phyloP scores from a whole-genome alignment of 2,329 filamentous ascomycete genomes.

The Geosmithia putterillii region DNA sequence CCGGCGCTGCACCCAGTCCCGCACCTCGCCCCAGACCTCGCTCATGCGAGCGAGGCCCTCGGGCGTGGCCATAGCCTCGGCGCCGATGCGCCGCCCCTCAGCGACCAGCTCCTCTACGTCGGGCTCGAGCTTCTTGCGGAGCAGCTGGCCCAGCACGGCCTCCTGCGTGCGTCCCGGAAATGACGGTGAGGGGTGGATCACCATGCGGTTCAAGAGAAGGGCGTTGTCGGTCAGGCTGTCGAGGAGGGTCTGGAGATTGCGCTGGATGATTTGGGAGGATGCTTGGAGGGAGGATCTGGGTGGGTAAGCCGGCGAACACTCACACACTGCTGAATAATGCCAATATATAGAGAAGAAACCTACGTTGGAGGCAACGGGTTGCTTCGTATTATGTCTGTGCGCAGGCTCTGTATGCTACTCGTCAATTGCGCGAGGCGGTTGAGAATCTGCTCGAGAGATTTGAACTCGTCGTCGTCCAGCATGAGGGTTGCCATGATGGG shows the following conservation, averaged over 20 bases:
- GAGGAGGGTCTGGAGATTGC: slow-evolving; percentile 56
- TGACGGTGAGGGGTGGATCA: slow-evolving; percentile 64
- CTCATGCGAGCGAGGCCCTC: slow-evolving; percentile 33
- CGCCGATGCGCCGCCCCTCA: slow-evolving; percentile 40
- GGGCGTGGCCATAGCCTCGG: slow-evolving; percentile 22
- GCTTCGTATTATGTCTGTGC: slow-evolving; percentile 45
- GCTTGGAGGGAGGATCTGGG: slow-evolving; percentile 57
- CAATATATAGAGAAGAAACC: slow-evolving; percentile 7
- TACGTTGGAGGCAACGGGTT: slow-evolving; percentile 58
- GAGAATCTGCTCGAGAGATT: slow-evolving; percentile 58
- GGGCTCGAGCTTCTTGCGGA: slow-evolving; percentile 77
- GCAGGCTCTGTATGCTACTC: slow-evolving; percentile 54
- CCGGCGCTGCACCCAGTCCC: slow-evolving; percentile 25
- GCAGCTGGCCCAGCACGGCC: slow-evolving; percentile 51
- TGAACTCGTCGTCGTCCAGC: slow-evolving; percentile 47
- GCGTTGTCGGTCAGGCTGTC: slow-evolving; percentile 52
- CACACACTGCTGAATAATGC: neutral
- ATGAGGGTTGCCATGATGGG: slow-evolving; percentile 29
- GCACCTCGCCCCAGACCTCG: slow-evolving; percentile 42
- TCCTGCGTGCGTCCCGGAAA: slow-evolving; percentile 61
- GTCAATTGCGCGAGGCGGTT: slow-evolving; percentile 57
- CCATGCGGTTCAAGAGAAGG: slow-evolving; percentile 55
- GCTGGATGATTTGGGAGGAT: slow-evolving; percentile 59
- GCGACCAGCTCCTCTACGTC: slow-evolving; percentile 63
- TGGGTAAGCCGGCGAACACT: too few relatives aligned